These are phyloP conservation scores for Tetrahymena thermophila DNA, from an alignment of 73 alveolate species.

Conservation along the genomic window DNA sequence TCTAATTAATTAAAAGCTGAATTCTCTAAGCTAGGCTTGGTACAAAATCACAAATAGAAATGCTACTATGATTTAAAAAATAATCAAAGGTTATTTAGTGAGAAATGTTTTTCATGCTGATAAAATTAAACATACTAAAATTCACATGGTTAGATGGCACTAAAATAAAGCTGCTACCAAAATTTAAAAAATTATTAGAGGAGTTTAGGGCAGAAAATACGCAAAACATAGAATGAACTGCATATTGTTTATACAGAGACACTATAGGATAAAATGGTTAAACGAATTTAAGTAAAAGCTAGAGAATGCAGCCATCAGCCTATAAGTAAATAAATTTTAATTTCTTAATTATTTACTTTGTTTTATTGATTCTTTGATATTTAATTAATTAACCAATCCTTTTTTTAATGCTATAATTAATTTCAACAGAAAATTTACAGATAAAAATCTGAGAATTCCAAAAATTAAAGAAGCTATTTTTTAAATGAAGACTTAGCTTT, in stretches of 20 bases:
- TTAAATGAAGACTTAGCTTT: neutral
- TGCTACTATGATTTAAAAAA: constrained; percentile 37
- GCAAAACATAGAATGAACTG: constrained; percentile 3
- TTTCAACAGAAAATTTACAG: neutral
- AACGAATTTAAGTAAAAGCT: constrained; percentile 19
- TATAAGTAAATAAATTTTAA: neutral
- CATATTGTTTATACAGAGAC: constrained; percentile 38
- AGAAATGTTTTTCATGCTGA: constrained; percentile 33
- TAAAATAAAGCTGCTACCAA: constrained; percentile 35
- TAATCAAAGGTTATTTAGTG: constrained; percentile 51
- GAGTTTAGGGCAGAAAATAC: constrained; percentile 46
- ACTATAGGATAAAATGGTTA: constrained; percentile 46
- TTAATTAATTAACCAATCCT: too few species aligned
- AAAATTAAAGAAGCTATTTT: neutral
- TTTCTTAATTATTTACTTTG: neutral
- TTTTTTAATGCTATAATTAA: neutral
- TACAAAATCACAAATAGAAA: constrained; percentile 27
- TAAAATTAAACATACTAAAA: constrained; percentile 16
- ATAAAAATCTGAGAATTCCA: neutral
- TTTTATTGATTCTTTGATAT: too few species aligned
- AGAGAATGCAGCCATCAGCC: neutral
- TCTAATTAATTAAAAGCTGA: constrained; percentile 18
- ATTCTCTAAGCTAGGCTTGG: constrained; percentile 44
- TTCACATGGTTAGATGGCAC: constrained; percentile 23
- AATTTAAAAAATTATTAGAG: constrained; percentile 42